Evolutionary conservation across 176 grass and related monocot species (phyloP), one percentile per base, ranked within the genome.

Genomic region (Oryza officinalis): DNA sequence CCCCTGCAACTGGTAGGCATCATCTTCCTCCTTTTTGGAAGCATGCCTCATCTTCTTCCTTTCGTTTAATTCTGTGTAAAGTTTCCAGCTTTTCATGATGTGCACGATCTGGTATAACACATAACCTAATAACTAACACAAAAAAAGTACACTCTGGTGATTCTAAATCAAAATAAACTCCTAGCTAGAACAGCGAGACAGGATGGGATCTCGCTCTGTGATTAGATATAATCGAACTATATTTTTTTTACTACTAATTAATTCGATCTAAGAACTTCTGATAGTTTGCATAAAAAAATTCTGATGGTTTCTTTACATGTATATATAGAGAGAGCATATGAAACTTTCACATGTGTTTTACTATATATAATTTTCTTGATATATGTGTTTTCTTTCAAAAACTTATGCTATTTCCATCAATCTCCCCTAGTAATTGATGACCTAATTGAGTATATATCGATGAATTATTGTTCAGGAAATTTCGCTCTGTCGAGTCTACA

Each of bases 401-500:
- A 59, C 6, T 22, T 59, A 2, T 59, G 8, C n/a, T 54, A 0
- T 3, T 41, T 30, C 14, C 2, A 65, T 71, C n/a, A 33, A 45
- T 64, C 63, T 37, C 17, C 11, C 40, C 10, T 9, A 41, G 38
- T 40, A 40, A 40, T 41, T 11, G 41, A 38, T 49, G 22, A 31
- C 27, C 20, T 59, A 28, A 77, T 35, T 33, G 67, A 41, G 22
- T 27, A 61, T 40, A 13, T 40, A 41, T 41, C 31, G 2, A 8
- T 60, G 22, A 32, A 67, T 49, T 67, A 11, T 66, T n/a, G n/a
- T n/a, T 61, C 59, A 80, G 46, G 95, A 97, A 84, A 97, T 97
- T 77, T 97, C 95, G 1, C 90, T 97, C 4, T 97, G 95, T 54
- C 92, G 92, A 23, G 95, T 97, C 66, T 97, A 97, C 37, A 97